Conservation (phyloP, 2,329 filamentous ascomycete genomes). For the Fusarium sp. region DNA sequence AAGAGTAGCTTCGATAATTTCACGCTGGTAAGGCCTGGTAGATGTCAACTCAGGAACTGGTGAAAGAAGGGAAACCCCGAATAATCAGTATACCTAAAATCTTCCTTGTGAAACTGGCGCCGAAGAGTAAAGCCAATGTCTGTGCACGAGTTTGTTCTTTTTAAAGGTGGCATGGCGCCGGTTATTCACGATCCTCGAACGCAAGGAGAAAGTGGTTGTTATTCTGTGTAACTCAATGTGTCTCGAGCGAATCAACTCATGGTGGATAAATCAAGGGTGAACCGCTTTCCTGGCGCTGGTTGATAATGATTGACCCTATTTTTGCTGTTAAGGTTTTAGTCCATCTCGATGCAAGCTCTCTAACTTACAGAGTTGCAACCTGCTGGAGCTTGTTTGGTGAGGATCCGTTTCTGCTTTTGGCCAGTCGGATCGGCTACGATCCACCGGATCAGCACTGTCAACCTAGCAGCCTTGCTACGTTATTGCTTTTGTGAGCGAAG, state of each 20-base stretch:
- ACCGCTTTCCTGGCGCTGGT: conserved; percentile 4
- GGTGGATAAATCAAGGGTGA: conserved; percentile 4
- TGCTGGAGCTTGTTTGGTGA: conserved; percentile 14
- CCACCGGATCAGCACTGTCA: conserved; percentile 28
- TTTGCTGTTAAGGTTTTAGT: conserved; percentile 29
- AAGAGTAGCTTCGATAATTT: conserved; percentile 86
- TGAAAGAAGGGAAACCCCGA: not conserved
- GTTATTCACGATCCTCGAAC: conserved; percentile 16
- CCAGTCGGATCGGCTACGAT: conserved; percentile 15
- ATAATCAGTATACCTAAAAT: conserved; percentile 70
- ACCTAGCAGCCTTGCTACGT: not conserved
- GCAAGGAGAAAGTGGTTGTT: not conserved
- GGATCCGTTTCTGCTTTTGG: conserved; percentile 35
- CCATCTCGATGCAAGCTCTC: conserved; percentile 10
- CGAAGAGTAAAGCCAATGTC: conserved; percentile 82
- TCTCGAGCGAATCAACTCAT: conserved; percentile 20
- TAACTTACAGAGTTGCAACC: conserved; percentile 33
- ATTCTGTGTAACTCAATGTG: not conserved
- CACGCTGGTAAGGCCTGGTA: conserved; percentile 81
- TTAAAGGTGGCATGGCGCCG: conserved; percentile 55
- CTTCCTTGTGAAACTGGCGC: conserved; percentile 77
- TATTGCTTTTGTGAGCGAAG: conserved; percentile 9
- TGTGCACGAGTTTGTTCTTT: conserved; percentile 62
- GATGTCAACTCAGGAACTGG: conserved; percentile 3
- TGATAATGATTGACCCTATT: conserved; percentile 22